Conservation (phyloP, 306 rosid species). For the Acacia confusa region DNA sequence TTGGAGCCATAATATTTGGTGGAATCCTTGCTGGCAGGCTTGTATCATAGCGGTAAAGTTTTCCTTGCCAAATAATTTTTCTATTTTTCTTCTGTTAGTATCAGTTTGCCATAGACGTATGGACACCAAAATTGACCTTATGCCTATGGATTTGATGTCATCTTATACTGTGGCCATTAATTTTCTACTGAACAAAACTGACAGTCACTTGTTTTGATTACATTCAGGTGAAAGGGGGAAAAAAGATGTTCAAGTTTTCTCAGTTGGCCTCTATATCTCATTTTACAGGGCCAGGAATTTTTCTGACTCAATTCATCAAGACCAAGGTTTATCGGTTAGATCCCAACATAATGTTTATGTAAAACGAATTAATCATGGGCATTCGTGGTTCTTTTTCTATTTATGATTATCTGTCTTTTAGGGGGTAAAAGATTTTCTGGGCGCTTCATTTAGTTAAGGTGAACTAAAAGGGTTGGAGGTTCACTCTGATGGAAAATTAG, state of each 20-base stretch:
- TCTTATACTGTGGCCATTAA: not conserved
- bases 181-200: not conserved
- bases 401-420: not conserved
- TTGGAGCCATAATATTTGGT: slow-evolving; percentile 80
- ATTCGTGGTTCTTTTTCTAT: not conserved
- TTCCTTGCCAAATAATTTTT: not conserved
- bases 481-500: not conserved
- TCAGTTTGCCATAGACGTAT: slow-evolving; percentile 1
- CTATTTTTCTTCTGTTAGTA: not conserved
- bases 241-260: not conserved
- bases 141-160: slow-evolving; percentile 4
- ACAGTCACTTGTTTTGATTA: not conserved
- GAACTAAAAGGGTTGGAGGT: not conserved
- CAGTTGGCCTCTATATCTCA: not conserved
- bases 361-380: not conserved
- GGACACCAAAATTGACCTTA: not conserved
- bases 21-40: slow-evolving; percentile 77
- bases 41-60: slow-evolving; percentile 45
- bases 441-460: not conserved
- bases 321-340: not conserved
- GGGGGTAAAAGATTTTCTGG: not conserved
- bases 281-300: not conserved
- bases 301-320: not conserved
- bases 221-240: not conserved
- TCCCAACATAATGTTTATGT: not conserved